Conservation (phyloP, 2,329 filamentous ascomycete genomes). For the Ceratocystiopsis minuta region DNA sequence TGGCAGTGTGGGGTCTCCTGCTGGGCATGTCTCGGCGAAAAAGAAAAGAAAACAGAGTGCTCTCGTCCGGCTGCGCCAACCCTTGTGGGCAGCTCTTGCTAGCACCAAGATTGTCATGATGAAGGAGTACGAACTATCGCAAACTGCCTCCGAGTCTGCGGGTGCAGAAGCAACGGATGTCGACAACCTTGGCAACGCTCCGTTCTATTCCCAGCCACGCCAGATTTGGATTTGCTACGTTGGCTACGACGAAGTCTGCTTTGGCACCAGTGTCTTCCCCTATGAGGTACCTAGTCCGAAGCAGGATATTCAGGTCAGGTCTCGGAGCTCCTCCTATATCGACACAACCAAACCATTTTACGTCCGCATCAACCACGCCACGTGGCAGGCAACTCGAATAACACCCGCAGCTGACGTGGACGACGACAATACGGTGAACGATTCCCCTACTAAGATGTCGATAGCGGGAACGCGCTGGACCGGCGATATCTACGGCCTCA, state of each 20-base stretch:
- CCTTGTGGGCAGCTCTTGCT: slow-evolving; percentile 82
- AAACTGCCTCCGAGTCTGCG: slow-evolving; percentile 53
- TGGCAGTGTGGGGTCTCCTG: no score
- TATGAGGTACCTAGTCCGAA: slow-evolving; percentile 13
- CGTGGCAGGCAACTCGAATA: slow-evolving; percentile 65
- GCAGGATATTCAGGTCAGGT: no score
- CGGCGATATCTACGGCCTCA: slow-evolving; percentile 50
- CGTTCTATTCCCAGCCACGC: slow-evolving; percentile 50
- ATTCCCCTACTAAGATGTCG: not conserved
- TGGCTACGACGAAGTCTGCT: slow-evolving; percentile 59
- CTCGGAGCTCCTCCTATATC: slow-evolving; percentile 26
- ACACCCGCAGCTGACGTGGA: slow-evolving; percentile 22
- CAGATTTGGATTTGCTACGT: slow-evolving; percentile 72
- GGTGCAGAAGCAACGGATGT: slow-evolving; percentile 60
- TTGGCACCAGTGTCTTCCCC: slow-evolving; percentile 51
- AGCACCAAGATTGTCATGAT: slow-evolving; percentile 94
- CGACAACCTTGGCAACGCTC: slow-evolving; percentile 58
- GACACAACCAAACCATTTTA: slow-evolving; percentile 60
- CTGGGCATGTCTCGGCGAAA: slow-evolving; percentile 40
- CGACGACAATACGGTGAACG: slow-evolving; percentile 3
- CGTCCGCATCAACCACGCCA: slow-evolving; percentile 59
- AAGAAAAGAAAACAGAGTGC: slow-evolving; percentile 83
- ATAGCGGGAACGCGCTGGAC: slow-evolving; percentile 39
- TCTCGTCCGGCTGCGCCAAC: slow-evolving; percentile 76
- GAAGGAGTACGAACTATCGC: slow-evolving; percentile 74